Evolutionary conservation across 2,329 filamentous ascomycete genomes (phyloP), one percentile per base, ranked within the genome.

Genomic region (Cytospora piceicola): DNA sequence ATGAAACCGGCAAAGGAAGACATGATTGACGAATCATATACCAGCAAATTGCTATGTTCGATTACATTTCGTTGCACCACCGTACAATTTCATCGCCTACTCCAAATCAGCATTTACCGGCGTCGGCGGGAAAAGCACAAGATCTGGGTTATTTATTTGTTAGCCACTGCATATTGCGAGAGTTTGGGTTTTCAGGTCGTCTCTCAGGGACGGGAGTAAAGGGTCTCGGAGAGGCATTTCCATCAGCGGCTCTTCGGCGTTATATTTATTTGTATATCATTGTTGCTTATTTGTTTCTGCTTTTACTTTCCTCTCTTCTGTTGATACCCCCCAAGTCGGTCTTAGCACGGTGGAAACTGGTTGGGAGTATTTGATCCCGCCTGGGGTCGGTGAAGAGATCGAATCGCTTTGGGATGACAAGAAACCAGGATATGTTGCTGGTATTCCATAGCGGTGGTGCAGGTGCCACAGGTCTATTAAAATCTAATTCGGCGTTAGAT

Each of bases 271-370:
- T 22, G 15, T 7, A 49, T 8, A 49, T 12, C 14, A 49, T 5
- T 3, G 11, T 24, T 24, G 14, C 12, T 24, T 49, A n/a, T 4
- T 14, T 22, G 11, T 24, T 49, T 24, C 12, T 22, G 7, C 11
- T 12, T 49, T 11, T 7, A 24, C 46, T 12, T 22, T 12, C 11
- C 46, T 49, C 46, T 49, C 46, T 22, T 24, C 46, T 49, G 11
- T 49, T 49, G 46, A 49, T 49, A 49, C 46, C 46, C 42, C 39
- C 22, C 46, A 22, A 49, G 24, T 22, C 46, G 46, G 46, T 49
- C 46, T 49, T n/a, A 14, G 20, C 20, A 24, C 22, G n/a, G n/a
- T 49, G 11, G 46, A 49, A 49, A 49, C n/a, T 24, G 22, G n/a
- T 20, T 49, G n/a, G 46, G 46, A 42, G 39, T n/a, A 15, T 42